Evolutionary conservation across 768 basidiomycete species (phyloP).

Genomic region (Naganishia vaughanmartiniae): DNA sequence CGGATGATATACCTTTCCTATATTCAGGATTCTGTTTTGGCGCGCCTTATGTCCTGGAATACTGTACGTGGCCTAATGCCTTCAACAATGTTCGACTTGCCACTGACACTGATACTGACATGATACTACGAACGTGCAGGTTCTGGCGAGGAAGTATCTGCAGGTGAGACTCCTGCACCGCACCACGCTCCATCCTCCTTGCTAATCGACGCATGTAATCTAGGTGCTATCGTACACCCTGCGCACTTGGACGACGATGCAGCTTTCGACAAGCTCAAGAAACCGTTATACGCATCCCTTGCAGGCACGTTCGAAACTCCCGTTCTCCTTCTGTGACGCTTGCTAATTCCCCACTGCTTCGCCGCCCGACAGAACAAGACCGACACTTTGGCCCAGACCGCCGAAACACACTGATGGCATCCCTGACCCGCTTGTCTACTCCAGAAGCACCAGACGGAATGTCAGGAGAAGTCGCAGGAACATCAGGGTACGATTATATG

Average conservation of each 20-base stretch:
- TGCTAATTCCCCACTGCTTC: not conserved
- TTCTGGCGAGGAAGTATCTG: conserved; percentile 30
- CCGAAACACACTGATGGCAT: conserved; percentile 23
- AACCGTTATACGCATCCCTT: conserved; percentile 37
- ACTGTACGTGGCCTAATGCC: conserved; percentile 11
- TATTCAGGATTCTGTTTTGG: conserved; percentile 44
- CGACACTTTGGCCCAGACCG: conserved; percentile 32
- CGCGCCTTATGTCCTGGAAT: conserved; percentile 41
- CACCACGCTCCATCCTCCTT: too few species aligned
- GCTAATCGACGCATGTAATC: not conserved
- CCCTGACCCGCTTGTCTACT: conserved; percentile 29
- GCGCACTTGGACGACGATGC: conserved; percentile 37
- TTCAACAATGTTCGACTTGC: not conserved
- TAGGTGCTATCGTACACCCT: conserved; percentile 42
- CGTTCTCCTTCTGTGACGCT: not conserved
- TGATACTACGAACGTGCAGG: not conserved
- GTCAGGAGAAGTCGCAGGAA: conserved; percentile 25
- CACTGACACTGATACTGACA: not conserved
- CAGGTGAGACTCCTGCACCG: conserved; percentile 19
- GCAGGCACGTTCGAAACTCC: conserved; percentile 25
- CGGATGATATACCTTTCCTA: conserved; percentile 33
- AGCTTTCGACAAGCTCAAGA: conserved; percentile 36
- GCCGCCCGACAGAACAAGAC: conserved; percentile 33
- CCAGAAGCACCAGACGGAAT: conserved; percentile 33
- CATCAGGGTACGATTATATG: conserved; percentile 32